A percentile compares a stretch with the other conserved stretches of the same genome.
These are phyloP conservation scores for Phytophthora pini DNA, from an alignment of 352 stramenopile species.

Conservation along the genomic window DNA sequence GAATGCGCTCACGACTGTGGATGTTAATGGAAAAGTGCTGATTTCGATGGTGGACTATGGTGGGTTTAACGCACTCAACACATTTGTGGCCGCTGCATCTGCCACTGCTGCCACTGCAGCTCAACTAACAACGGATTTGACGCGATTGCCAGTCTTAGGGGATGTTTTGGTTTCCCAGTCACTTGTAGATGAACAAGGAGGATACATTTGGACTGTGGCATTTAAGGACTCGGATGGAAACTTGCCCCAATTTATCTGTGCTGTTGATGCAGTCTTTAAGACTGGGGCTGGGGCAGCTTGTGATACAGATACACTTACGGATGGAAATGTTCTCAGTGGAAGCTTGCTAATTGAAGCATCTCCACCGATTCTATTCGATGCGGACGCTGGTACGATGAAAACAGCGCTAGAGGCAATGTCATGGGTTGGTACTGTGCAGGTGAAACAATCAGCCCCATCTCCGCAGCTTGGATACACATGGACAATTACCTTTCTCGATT, in stretches of 20 bases:
- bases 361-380: constrained; percentile 63
- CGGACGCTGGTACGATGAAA: constrained; percentile 54
- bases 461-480: constrained; percentile 75
- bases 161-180: constrained; percentile 69
- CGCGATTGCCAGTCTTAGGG: constrained; percentile 65
- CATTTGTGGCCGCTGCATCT: constrained; percentile 50
- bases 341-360: constrained; percentile 76
- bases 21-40: constrained; percentile 38
- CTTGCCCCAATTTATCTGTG: constrained; percentile 78
- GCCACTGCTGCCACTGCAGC: constrained; percentile 56
- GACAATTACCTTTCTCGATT: constrained; percentile 83
- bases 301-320: constrained; percentile 66
- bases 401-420: constrained; percentile 59
- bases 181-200: constrained; percentile 69
- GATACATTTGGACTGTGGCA: constrained; percentile 78
- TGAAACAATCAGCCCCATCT: constrained; percentile 51
- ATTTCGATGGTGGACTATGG: constrained; percentile 57
- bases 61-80: constrained; percentile 56
- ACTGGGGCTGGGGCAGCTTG: constrained; percentile 37
- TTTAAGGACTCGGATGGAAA: constrained; percentile 74
- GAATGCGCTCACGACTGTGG: constrained; percentile 56
- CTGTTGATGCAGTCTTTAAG: constrained; percentile 48
- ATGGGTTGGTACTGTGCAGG: constrained; percentile 70
- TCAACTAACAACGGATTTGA: constrained; percentile 53
- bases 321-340: constrained; percentile 80